Evolutionary conservation across 106 monocot genomes (phyloP), one percentile per base, ranked within the genome.

Genomic region (Posidonia australis): DNA sequence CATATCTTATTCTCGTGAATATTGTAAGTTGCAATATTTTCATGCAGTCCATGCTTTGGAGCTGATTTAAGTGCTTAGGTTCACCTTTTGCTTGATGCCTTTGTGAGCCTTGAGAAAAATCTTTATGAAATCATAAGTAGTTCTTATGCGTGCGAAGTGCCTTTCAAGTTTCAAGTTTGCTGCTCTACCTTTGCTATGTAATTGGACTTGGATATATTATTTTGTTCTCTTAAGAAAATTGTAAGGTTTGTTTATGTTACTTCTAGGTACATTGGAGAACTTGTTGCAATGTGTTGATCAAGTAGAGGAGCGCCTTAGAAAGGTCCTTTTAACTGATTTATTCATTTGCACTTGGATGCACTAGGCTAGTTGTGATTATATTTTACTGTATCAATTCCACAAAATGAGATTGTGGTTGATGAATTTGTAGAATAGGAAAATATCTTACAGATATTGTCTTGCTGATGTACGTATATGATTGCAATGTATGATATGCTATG

Each of bases 241-340:
- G 21, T 26, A 55, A 5, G 54, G 24, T 23, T 23, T 12, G 22
- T 9, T 58, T 58, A 58, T 14, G 17, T 56, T 54, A 51, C 25
- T 43, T 21, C 44, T 67, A 89, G 93, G 93, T 69, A 86, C 86
- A 30, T 49, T 94, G 73, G 93, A 94, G 77, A 94, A 94, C 63
- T 77, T 94, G 62, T 69, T 94, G 70, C 62, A 76, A 21, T 72
- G 72, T 80, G 81, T 89, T 49, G 83, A 94, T 65, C 73, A 86
- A 79, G 86, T 94, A 67, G 75, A 83, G 61, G 86, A 94, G n/a
- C 75, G 83, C 28, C 72, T 94, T 26, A 25, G 44, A 46, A 11
- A 64, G 28, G 25, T 64, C 13, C n/a, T 10, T 64, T 46, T 43
- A 27, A 47, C 46, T 10, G 28, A 42, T 62, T 42, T 22, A 62